Evolutionary conservation across 805 yeast species (phyloP).

Genomic region (Clavispora santaluciae): DNA sequence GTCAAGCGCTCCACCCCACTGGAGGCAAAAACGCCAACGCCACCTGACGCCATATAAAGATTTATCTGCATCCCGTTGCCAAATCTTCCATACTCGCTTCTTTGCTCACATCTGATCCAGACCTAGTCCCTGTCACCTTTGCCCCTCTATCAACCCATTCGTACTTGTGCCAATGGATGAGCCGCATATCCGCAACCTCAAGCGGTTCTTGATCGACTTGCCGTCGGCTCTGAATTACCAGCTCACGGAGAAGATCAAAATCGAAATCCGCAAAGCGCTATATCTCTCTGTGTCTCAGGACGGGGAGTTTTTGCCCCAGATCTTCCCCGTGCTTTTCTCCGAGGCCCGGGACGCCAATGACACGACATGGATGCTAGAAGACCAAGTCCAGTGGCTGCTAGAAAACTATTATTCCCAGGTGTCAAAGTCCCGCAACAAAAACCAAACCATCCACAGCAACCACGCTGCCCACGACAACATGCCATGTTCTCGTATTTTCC

Average conservation of each 20-base stretch:
- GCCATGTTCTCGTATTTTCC: slow-evolving; percentile 70
- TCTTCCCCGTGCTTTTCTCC: slow-evolving; percentile 32
- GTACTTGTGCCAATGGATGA: neutral
- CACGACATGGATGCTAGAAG: slow-evolving; percentile 13
- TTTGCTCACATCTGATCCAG: too few species aligned
- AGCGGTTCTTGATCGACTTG: slow-evolving; percentile 33
- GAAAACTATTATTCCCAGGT: slow-evolving; percentile 22
- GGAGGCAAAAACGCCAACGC: neutral
- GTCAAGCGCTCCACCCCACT: neutral
- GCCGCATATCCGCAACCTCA: slow-evolving; percentile 5
- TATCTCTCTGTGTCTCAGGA: slow-evolving; percentile 38
- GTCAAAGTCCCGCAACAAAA: slow-evolving; percentile 13
- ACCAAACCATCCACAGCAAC: slow-evolving; percentile 21
- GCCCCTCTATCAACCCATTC: neutral
- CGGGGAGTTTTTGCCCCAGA: slow-evolving; percentile 34
- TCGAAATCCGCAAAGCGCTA: slow-evolving; percentile 38
- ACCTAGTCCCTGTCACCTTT: too few species aligned
- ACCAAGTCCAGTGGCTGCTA: slow-evolving; percentile 30
- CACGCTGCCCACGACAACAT: slow-evolving; percentile 52
- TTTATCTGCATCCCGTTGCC: neutral
- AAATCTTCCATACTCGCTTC: neutral
- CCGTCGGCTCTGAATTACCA: slow-evolving; percentile 31
- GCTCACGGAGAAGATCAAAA: slow-evolving; percentile 23
- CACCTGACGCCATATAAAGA: neutral
- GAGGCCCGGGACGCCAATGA: neutral